These are phyloP conservation scores for Picocystis sp. DNA, from an alignment of 163 green algal species.

Conservation along the genomic window DNA sequence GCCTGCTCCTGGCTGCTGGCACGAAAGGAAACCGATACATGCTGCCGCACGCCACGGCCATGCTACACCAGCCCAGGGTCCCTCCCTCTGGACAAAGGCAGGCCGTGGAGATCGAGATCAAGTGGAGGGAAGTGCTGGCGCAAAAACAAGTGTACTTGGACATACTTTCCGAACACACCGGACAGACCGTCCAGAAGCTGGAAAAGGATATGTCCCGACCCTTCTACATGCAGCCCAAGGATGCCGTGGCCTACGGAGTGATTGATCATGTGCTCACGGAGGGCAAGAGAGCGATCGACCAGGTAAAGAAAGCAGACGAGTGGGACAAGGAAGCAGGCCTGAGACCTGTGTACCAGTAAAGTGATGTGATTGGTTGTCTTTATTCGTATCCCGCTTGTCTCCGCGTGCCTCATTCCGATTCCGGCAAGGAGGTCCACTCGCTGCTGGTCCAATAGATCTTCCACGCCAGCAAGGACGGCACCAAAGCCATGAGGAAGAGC, in stretches of 20 bases:
- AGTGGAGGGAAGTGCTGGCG: slow-evolving; percentile 78
- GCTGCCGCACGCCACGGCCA: slow-evolving; percentile 73
- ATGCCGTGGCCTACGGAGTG: slow-evolving; percentile 78
- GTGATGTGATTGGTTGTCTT: too few species aligned
- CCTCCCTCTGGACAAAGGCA: slow-evolving; percentile 78
- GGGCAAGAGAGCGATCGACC: slow-evolving; percentile 22
- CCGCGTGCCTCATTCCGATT: too few species aligned
- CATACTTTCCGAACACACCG: slow-evolving; percentile 66
- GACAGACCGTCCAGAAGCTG: slow-evolving; percentile 74
- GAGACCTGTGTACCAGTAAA: background rate
- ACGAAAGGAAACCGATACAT: slow-evolving; percentile 69
- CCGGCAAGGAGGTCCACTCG: too few species aligned
- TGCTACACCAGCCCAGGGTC: slow-evolving; percentile 90
- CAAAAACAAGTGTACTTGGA: slow-evolving; percentile 76
- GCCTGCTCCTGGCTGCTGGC: slow-evolving; percentile 68
- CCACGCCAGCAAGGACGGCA: too few species aligned
- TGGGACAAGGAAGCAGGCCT: slow-evolving; percentile 51
- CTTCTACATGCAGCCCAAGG: slow-evolving; percentile 59
- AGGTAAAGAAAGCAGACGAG: slow-evolving; percentile 36
- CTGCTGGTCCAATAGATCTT: too few species aligned
- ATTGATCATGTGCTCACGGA: slow-evolving; percentile 74
- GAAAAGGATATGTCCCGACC: slow-evolving; percentile 84
- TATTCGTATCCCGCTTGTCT: too few species aligned
- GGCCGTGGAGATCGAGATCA: slow-evolving; percentile 89
- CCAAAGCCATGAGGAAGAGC: too few species aligned